phyloP scores from a whole-genome alignment of 2,329 filamentous ascomycete species.

The Pezicula radicicola region DNA sequence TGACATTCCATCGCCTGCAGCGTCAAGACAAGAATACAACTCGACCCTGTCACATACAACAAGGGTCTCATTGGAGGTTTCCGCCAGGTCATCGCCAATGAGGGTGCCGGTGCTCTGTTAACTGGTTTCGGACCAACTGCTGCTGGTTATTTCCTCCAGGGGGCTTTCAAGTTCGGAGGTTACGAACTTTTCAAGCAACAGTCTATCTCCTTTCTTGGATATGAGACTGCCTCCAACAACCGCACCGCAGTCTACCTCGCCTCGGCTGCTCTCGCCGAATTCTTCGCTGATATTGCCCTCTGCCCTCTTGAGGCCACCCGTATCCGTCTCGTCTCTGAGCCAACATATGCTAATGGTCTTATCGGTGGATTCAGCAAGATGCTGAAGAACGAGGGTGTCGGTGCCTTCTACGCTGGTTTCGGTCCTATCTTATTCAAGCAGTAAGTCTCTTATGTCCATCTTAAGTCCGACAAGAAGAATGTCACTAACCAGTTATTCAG shows the following conservation, averaged over 20 bases:
- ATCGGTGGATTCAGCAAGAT: conserved; percentile 81
- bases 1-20: conserved; percentile 41
- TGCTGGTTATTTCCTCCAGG: conserved; percentile 91
- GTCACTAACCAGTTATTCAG: conserved; percentile 35
- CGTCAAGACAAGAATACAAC: conserved; percentile 95
- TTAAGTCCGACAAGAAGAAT: not conserved
- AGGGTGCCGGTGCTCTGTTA: conserved; percentile 82
- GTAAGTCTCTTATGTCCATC: conserved; percentile 40
- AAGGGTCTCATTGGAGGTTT: conserved; percentile 81
- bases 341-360: conserved; percentile 79
- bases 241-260: conserved; percentile 78
- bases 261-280: conserved; percentile 62
- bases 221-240: conserved; percentile 75
- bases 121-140: conserved; percentile 84
- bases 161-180: conserved; percentile 89
- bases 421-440: conserved; percentile 83
- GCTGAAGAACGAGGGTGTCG: conserved; percentile 74
- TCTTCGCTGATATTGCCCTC: conserved; percentile 77
- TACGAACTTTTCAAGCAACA: conserved; percentile 98
- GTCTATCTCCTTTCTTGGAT: conserved; percentile 75
- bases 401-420: conserved; percentile 89
- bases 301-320: conserved; percentile 91
- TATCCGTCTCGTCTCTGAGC: conserved; percentile 89
- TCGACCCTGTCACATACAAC: conserved; percentile 88
- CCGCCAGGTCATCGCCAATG: conserved; percentile 77